Base-by-base conservation (phyloP, 2,329 filamentous ascomycete species). In the Beauveria sp. region DNA sequence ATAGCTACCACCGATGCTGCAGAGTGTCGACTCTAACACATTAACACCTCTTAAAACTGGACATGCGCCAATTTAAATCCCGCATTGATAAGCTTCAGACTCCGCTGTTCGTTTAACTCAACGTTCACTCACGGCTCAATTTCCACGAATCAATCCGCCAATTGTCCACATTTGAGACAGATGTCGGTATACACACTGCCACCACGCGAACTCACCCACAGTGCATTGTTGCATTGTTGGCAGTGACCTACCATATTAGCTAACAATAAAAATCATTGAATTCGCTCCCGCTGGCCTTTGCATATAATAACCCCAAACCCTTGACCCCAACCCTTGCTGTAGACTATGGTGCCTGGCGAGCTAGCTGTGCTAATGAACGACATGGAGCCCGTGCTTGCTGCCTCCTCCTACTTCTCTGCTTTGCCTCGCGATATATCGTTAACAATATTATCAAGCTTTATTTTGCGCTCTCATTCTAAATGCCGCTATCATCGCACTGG, bases 111-210 rank as follows among this genome's bases (percentile, higher is more conserved):
- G 41, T 46, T 41, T n/a, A 12, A 18, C 3, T n/a, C 2, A 4
- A 8, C 16, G 22, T 28, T 9, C n/a, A 12, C 4, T 14, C 18
- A 20, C 22, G 20, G 12, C 34, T 57, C 16, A 40, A 30, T 57
- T 56, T 57, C 55, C 55, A 57, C 55, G 44, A 57, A 57, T 57
- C 55, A 57, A 10, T 5, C 12, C 34, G 10, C 12, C 34, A 12
- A 5, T 12, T 37, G 12, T 14, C 34, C 28, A 30, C 8, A 30
- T 12, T 37, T 37, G 12, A 37, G 34, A 37, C 5, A 26, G 34
- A 37, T 14, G 34, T 37, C 34, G 5, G 34, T 37, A 7, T 26
- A 26, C 26, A 26, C 26, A 26, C 26, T 26, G 26, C 34, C 34
- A 5, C 12, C 34, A 16, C 12, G 34, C 14, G 34, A 37, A 37